Evolutionary conservation across 2,329 filamentous ascomycete species (phyloP).

Genomic region (Xylaria sp.): DNA sequence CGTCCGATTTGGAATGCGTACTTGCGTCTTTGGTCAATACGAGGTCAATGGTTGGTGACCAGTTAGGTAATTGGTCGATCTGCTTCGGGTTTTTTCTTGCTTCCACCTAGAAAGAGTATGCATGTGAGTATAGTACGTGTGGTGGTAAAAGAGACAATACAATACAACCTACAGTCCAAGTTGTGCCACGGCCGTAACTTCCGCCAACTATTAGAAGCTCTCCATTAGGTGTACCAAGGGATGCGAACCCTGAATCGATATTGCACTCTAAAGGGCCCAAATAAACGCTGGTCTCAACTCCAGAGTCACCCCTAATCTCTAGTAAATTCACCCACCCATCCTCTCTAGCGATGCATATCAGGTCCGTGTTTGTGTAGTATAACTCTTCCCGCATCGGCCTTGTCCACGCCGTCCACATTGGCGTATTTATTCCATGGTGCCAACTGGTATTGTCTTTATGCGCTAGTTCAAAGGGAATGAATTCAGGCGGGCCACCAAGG

Average conservation of each 20-base stretch:
- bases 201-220: slow-evolving; percentile 87
- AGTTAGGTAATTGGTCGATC: slow-evolving; percentile 72
- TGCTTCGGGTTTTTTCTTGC: slow-evolving; percentile 65
- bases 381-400: slow-evolving; percentile 74
- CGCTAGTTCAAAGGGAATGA: slow-evolving; percentile 58
- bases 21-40: slow-evolving; percentile 57
- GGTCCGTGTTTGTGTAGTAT: slow-evolving; percentile 74
- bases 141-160: slow-evolving; percentile 11
- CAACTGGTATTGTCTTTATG: slow-evolving; percentile 56
- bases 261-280: slow-evolving; percentile 77
- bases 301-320: slow-evolving; percentile 70
- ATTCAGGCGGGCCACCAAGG: slow-evolving; percentile 62
- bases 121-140: slow-evolving; percentile 9
- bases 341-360: slow-evolving; percentile 87
- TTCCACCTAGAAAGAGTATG: slow-evolving; percentile 55
- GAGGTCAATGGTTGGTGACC: slow-evolving; percentile 69
- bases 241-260: slow-evolving; percentile 84
- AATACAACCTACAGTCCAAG: slow-evolving; percentile 71
- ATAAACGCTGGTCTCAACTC: slow-evolving; percentile 65
- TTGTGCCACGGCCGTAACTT: slow-evolving; percentile 78
- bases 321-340: slow-evolving; percentile 83
- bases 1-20: slow-evolving; percentile 41
- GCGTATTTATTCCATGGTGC: slow-evolving; percentile 60
- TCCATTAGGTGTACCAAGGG: slow-evolving; percentile 72
- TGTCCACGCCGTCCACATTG: slow-evolving; percentile 87